Conservation (phyloP, 148 eudicot species). For the Rhododendron mucronatum region DNA sequence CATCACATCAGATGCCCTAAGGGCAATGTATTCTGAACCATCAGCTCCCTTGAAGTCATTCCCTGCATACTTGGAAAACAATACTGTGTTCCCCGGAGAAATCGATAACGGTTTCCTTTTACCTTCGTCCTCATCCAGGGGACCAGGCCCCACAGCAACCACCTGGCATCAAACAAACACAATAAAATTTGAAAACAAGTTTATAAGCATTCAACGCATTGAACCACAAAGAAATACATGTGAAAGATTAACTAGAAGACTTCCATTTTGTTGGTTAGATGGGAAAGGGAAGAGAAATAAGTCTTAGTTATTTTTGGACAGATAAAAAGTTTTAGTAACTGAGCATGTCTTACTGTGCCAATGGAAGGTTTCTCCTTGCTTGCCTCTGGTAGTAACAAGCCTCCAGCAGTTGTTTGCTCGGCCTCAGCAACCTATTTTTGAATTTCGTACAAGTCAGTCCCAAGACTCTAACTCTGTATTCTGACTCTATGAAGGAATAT, state of each 20-base stretch:
- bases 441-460: neutral
- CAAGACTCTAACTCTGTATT: neutral
- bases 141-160: conserved; percentile 80
- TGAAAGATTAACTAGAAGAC: neutral
- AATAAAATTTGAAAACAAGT: neutral
- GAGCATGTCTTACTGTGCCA: conserved; percentile 57
- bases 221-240: neutral
- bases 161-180: conserved; percentile 36
- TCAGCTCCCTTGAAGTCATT: conserved; percentile 81
- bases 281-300: neutral
- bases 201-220: neutral
- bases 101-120: conserved; percentile 55
- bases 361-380: conserved; percentile 81
- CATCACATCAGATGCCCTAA: conserved; percentile 71
- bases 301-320: neutral
- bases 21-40: conserved; percentile 71
- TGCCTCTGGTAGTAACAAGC: conserved; percentile 70
- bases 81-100: conserved; percentile 62
- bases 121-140: conserved; percentile 66
- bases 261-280: neutral
- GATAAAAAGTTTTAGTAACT: neutral
- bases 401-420: conserved; percentile 79
- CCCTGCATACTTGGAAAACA: conserved; percentile 87
- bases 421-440: conserved; percentile 68
- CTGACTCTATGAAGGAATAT: neutral